Conservation (phyloP, 2,329 filamentous ascomycete species). For the Paraconiothyrium sp. region DNA sequence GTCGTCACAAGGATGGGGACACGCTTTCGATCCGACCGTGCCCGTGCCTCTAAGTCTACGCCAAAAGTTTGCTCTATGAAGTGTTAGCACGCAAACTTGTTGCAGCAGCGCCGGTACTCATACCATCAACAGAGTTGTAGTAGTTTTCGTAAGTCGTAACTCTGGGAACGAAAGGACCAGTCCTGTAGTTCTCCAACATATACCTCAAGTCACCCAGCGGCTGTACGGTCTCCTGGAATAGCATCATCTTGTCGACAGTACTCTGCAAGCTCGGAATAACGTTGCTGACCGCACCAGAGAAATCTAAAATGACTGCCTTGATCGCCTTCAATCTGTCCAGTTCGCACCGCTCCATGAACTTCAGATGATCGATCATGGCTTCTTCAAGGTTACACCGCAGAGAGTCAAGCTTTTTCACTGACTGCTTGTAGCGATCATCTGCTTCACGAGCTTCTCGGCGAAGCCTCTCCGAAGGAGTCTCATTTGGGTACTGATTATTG, state of each 20-base stretch:
- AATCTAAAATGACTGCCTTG: conserved; percentile 97
- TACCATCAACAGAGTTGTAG: conserved; percentile 91
- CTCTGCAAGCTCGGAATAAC: conserved; percentile 96
- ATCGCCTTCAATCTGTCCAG: conserved; percentile 95
- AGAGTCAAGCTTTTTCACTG: conserved; percentile 85
- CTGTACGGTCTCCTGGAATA: conserved; percentile 99
- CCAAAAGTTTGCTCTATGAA: conserved; percentile 88
- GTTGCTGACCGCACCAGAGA: conserved; percentile 96
- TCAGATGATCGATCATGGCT: conserved; percentile 89
- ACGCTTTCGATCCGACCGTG: conserved; percentile 91
- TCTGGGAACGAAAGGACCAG: conserved; percentile 88
- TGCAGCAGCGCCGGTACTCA: conserved; percentile 17
- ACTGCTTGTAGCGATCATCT: conserved; percentile 91
- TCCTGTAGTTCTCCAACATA: conserved; percentile 95
- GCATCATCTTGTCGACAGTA: conserved; percentile 97
- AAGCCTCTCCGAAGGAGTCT: conserved; percentile 86
- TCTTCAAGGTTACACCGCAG: conserved; percentile 96
- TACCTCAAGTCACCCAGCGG: conserved; percentile 90
- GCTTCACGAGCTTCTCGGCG: conserved; percentile 88
- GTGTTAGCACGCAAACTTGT: conserved; percentile 25
- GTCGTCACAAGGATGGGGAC: conserved; percentile 93
- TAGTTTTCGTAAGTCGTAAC: conserved; percentile 98
- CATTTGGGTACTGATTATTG: conserved; percentile 89
- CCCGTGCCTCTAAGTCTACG: conserved; percentile 94
- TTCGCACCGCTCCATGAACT: conserved; percentile 97